Evolutionary conservation across 768 basidiomycete species (phyloP).

Genomic region (Mycena capillaripes): DNA sequence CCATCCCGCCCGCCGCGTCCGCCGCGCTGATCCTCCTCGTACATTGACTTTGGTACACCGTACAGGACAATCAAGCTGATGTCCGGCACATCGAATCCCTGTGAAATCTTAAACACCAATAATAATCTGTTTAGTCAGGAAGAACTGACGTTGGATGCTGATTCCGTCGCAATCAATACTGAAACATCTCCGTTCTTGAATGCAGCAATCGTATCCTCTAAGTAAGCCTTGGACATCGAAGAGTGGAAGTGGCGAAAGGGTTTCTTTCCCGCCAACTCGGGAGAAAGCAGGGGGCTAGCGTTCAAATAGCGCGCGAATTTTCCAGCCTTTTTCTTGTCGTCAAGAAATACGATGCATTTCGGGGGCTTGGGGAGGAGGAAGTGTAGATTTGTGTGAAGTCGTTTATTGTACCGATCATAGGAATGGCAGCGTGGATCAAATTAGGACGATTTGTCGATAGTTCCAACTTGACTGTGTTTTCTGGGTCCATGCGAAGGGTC

Average conservation of each 20-base stretch:
- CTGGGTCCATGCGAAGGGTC: constrained; percentile 1
- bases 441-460: constrained; percentile 12
- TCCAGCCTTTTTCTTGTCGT: constrained; percentile 4
- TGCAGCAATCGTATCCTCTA: not conserved
- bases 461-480: not conserved
- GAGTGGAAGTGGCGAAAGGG: constrained; percentile 6
- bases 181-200: not conserved
- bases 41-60: not conserved
- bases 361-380: not conserved
- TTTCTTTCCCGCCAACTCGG: not conserved
- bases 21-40: constrained; percentile 2
- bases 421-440: not conserved
- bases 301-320: not conserved
- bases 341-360: not conserved
- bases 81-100: constrained; percentile 10
- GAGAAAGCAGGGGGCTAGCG: not conserved
- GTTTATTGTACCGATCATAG: not conserved
- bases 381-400: constrained; percentile 3
- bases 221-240: constrained; percentile 3
- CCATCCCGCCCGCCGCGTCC: constrained; percentile 21
- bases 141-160: not conserved
- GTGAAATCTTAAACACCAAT: not conserved
- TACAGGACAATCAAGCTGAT: not conserved
- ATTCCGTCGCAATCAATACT: not conserved
- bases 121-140: not conserved